These are phyloP conservation scores for Venturia asperata DNA, from an alignment of 2,329 filamentous ascomycete species.

Conservation along the genomic window DNA sequence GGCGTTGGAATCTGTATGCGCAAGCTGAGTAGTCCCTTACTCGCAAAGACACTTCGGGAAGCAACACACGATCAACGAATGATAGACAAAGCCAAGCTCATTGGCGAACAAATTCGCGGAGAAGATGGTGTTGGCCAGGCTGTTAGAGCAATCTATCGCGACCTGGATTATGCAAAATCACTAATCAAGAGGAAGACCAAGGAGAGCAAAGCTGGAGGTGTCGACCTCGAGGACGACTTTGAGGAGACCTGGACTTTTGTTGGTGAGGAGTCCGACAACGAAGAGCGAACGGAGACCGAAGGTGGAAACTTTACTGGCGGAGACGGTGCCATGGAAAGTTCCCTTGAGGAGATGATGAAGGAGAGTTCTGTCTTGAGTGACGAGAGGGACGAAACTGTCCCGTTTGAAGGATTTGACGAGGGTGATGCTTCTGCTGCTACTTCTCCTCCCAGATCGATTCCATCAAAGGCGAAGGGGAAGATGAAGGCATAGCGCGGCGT, in stretches of 20 bases:
- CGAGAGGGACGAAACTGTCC: not conserved
- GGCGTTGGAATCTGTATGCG: conserved; percentile 86
- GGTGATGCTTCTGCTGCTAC: not conserved
- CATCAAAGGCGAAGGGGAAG: not conserved
- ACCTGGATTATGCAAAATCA: conserved; percentile 80
- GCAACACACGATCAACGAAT: conserved; percentile 85
- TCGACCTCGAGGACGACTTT: conserved; percentile 21
- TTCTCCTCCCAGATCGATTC: not conserved
- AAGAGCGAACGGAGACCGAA: conserved; percentile 16
- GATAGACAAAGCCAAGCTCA: conserved; percentile 72
- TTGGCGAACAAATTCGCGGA: conserved; percentile 82
- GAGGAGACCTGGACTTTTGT: conserved; percentile 68
- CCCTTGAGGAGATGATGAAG: not conserved
- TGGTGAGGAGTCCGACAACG: conserved; percentile 48
- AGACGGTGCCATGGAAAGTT: conserved; percentile 7
- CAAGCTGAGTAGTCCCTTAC: conserved; percentile 79
- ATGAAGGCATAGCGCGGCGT: conserved; percentile 11
- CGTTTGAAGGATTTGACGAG: not conserved
- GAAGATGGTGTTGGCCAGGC: conserved; percentile 78
- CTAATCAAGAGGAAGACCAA: conserved; percentile 56
- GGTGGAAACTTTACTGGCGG: not conserved
- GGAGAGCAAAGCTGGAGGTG: conserved; percentile 15
- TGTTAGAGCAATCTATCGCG: conserved; percentile 80
- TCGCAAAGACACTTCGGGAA: conserved; percentile 83
- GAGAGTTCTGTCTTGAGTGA: conserved; percentile 7